Conservation (phyloP, 495 filamentous ascomycete genomes). For the Immersiella caudata region DNA sequence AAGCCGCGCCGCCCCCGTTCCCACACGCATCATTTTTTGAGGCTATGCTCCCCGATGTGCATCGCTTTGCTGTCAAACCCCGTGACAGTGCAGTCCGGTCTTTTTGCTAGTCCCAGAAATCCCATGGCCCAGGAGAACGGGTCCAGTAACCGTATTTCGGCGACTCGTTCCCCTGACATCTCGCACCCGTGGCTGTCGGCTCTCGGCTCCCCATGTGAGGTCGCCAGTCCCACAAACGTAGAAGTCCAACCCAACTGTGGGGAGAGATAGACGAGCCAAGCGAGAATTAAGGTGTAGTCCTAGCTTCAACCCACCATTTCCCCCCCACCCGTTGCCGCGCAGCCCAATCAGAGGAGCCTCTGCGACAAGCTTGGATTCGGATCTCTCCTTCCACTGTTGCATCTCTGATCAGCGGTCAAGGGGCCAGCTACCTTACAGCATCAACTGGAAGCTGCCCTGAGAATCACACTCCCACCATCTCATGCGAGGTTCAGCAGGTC, state of each 20-base stretch:
- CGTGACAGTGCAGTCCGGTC: not conserved
- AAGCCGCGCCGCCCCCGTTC: not conserved
- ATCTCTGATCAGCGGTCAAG: no score
- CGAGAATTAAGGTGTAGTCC: no score
- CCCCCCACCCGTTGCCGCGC: no score
- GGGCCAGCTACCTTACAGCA: no score
- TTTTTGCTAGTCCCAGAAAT: not conserved
- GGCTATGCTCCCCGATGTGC: not conserved
- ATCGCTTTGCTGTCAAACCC: not conserved
- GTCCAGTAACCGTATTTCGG: not conserved
- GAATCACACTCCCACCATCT: not conserved
- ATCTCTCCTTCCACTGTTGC: no score
- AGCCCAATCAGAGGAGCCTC: no score
- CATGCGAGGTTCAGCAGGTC: constrained; percentile 12
- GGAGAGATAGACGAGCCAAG: no score
- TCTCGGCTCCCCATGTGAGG: not conserved
- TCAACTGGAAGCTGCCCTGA: no score
- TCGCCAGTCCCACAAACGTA: not conserved
- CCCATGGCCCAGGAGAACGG: not conserved
- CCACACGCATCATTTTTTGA: not conserved
- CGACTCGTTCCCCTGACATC: not conserved
- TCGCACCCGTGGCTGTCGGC: not conserved
- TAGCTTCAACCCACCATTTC: no score
- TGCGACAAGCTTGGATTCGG: no score
- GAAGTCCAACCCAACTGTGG: not conserved